Base-by-base conservation (phyloP, 1,139 yeast genomes). In the Taphrina sp. region DNA sequence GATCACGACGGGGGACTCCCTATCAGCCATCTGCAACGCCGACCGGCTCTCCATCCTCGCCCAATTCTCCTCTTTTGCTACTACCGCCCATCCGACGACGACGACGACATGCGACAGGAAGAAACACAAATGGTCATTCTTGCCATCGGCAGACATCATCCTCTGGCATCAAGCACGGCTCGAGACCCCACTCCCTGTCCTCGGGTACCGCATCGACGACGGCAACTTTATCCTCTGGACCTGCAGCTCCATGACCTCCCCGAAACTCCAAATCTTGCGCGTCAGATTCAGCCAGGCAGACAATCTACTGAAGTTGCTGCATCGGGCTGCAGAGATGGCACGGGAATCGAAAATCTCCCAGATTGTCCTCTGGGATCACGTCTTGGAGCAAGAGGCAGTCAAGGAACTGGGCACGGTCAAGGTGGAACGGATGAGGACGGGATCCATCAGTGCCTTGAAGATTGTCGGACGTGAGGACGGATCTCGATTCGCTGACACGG, bases 161-260 rank as follows among this genome's bases (percentile, higher is more conserved):
- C 8, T 26, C 10, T 43, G 47, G 47, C 47, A 43, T 14, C 19
- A 43, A 26, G 47, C 47, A 5, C 12, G 47, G 12, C 29, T 33
- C 38, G 10, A 17, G 16, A 14, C 16, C 2, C 38, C 47, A n/a
- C 26, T 31, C 38, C 19, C 8, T 7, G 7, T 8, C 1, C 5
- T 43, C 20, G 47, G 47, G 1, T 43, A 43, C 28, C 2, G n/a
- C 3, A 2, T 31, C 19, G 24, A 16, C 14, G 28, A 3, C 29
- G 24, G 5, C 2, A 38, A 29, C 10, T 23, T 31, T n/a, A 14
- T 31, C 12, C 28, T 43, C n/a, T 43, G 47, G 47, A 43, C 36
- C 19, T 43, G 10, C 28, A 17, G 14, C 29, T 7, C 23, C 37
- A 37, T 16, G 23, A 29, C 31, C 31, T 7, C 29, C 3, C 7